A percentile compares a stretch with the other conserved stretches of the same genome.
Conservation (phyloP, 306 rosid species). For the Vigna nakashimae region DNA sequence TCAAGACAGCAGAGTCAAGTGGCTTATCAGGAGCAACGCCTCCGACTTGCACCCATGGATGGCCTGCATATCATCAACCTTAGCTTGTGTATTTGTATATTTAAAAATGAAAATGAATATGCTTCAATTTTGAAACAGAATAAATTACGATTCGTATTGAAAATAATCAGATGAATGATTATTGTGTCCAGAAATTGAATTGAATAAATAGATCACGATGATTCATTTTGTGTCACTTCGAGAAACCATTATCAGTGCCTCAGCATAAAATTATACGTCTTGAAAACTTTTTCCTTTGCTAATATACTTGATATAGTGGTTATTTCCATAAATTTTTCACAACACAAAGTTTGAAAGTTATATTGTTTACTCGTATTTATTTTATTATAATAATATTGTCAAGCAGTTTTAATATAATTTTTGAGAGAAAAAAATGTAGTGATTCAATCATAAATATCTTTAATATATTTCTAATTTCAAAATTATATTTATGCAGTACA, state of each 20-base stretch:
- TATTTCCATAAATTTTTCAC: no score
- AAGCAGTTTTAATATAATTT: no score
- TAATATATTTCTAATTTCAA: background rate
- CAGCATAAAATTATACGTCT: background rate
- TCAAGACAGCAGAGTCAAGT: slow-evolving; percentile 88
- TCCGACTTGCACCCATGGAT: slow-evolving; percentile 87
- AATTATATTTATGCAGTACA: background rate
- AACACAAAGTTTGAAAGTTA: no score
- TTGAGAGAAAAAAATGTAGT: background rate
- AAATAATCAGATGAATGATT: slow-evolving; percentile 25
- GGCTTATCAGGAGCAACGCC: slow-evolving; percentile 93
- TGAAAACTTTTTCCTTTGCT: background rate
- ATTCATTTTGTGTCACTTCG: background rate
- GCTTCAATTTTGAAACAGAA: slow-evolving; percentile 2
- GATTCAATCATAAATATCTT: slow-evolving; percentile 18
- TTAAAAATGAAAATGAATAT: slow-evolving; percentile 22
- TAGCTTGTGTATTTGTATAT: slow-evolving; percentile 34
- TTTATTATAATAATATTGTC: no score
- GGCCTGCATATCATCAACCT: slow-evolving; percentile 66
- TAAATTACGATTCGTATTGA: slow-evolving; percentile 26
- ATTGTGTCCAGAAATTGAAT: background rate
- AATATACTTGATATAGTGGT: background rate
- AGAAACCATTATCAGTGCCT: slow-evolving; percentile 23
- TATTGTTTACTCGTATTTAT: no score
- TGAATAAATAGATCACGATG: slow-evolving; percentile 1